phyloP scores from a whole-genome alignment of 1,284 basidiomycete genomes.

The Leccinum angustisporum region DNA sequence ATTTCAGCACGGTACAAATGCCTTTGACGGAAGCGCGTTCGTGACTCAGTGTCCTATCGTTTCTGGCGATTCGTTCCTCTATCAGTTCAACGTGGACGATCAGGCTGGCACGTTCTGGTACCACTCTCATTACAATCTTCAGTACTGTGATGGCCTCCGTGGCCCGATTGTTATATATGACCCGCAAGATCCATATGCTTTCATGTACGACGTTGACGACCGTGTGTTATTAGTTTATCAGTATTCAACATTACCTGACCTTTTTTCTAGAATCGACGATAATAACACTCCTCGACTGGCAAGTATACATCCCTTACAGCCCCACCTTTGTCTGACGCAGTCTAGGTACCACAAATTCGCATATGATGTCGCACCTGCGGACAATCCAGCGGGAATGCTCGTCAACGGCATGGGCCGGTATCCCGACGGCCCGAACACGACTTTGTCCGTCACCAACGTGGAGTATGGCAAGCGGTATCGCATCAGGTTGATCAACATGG shows the following conservation, averaged over 20 bases:
- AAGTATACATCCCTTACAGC: conserved; percentile 6
- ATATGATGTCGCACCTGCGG: conserved; percentile 11
- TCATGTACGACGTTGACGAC: conserved; percentile 37
- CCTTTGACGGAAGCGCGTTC: conserved; percentile 30
- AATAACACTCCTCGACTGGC: conserved; percentile 41
- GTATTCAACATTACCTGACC: conserved; percentile 11
- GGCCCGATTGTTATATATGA: conserved; percentile 37
- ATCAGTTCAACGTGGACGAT: conserved; percentile 34
- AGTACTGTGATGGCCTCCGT: conserved; percentile 32
- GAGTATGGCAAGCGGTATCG: conserved; percentile 37
- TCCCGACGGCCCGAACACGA: conserved; percentile 33
- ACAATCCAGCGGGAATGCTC: conserved; percentile 38
- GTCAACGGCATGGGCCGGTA: conserved; percentile 53
- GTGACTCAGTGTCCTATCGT: conserved; percentile 50
- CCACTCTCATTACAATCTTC: conserved; percentile 42
- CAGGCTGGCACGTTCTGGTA: conserved; percentile 47
- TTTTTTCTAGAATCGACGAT: conserved; percentile 35
- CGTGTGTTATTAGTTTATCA: conserved; percentile 20
- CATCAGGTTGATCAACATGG: conserved; percentile 40
- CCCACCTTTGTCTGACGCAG: background rate
- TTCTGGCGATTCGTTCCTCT: conserved; percentile 39
- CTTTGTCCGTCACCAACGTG: conserved; percentile 38
- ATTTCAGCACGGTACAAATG: conserved; percentile 26
- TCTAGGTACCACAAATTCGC: conserved; percentile 36
- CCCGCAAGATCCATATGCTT: conserved; percentile 32